Base-by-base conservation (phyloP, 306 rosid genomes). In the Hippophae gyantsensis region DNA sequence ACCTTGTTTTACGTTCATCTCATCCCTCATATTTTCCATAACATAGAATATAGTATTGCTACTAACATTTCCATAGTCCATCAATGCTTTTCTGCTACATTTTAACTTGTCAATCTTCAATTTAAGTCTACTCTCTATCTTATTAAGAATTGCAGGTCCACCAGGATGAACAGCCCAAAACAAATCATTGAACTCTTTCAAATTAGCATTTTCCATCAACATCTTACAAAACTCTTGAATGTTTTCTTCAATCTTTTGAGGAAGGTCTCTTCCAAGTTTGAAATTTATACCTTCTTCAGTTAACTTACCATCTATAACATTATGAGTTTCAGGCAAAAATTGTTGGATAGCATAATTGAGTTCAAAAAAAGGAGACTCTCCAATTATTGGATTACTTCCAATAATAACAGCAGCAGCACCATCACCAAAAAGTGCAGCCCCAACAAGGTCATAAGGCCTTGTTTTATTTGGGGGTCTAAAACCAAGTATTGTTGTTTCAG, bases 151-250 rank as follows among this genome's bases (percentile, higher is more conserved):
- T 10, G 97, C 99, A 0, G 95, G 99, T 2, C 97, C 95, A 3
- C 99, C 95, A 0, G 95, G 99, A 72, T 93, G 99, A 13, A 93
- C 97, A 0, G 90, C 95, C 99, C 99, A 89, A 50, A 93, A 93
- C 79, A 93, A 62, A 1, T 84, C 93, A 54, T 93, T 82, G 62
- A 82, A 89, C 5, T 76, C 82, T 52, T 76, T 74, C 66, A 64
- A 32, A 38, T 44, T 59, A 0, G 69, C 68, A 52, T 82, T 79
- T 2, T 60, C 80, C 78, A 84, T 79, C 0, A 93, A 72, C 65
- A 83, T 93, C 51, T 54, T 78, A 65, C 99, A 88, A 54, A 93
- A 93, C 6, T 53, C 89, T 67, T 93, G 95, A 14, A 88, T 93
- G 81, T 86, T 93, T n/a, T 80, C 94, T 18, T 82, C 95, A 18